A percentile compares a stretch with the other conserved stretches of the same genome.
phyloP scores from a whole-genome alignment of 345 rosid genomes.

The Melaleuca quinquenervia region DNA sequence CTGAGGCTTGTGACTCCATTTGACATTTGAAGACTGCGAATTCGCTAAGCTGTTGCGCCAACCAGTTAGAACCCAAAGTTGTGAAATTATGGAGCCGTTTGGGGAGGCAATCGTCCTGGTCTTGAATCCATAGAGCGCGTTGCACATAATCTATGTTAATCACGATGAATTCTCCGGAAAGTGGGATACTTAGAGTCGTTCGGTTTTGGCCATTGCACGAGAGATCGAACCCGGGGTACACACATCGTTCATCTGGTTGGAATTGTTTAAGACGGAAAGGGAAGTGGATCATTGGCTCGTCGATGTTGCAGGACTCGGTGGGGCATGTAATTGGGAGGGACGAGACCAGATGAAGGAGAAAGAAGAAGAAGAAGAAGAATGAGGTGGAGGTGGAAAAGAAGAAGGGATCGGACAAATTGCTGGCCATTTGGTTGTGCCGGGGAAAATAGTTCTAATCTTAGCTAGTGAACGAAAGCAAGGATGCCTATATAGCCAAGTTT shows the following conservation, averaged over 20 bases:
- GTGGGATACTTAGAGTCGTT: not conserved
- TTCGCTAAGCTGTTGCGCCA: not conserved
- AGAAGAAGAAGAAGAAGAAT: not conserved
- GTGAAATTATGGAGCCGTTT: not conserved
- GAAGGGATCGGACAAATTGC: not conserved
- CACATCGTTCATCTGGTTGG: not conserved
- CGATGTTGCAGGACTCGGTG: not conserved
- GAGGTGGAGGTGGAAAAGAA: not conserved
- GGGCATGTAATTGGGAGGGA: not conserved
- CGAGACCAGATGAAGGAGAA: not conserved
- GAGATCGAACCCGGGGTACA: constrained; percentile 1
- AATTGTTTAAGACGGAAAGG: not conserved
- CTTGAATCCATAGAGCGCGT: not conserved
- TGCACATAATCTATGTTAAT: not conserved
- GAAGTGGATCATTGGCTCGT: not conserved
- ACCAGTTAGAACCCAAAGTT: not conserved
- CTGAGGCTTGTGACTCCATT: not conserved
- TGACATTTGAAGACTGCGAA: constrained; percentile 1
- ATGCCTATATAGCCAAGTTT: too few species aligned
- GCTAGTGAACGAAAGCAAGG: too few species aligned
- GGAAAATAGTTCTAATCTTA: too few species aligned
- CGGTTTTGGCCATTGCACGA: not conserved
- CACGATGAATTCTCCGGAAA: not conserved
- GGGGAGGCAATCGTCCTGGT: constrained; percentile 2
- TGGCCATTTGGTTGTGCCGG: too few species aligned